These are phyloP conservation scores for Acaromyces ingoldii DNA, from an alignment of 1,284 basidiomycete species.

Conservation along the genomic window DNA sequence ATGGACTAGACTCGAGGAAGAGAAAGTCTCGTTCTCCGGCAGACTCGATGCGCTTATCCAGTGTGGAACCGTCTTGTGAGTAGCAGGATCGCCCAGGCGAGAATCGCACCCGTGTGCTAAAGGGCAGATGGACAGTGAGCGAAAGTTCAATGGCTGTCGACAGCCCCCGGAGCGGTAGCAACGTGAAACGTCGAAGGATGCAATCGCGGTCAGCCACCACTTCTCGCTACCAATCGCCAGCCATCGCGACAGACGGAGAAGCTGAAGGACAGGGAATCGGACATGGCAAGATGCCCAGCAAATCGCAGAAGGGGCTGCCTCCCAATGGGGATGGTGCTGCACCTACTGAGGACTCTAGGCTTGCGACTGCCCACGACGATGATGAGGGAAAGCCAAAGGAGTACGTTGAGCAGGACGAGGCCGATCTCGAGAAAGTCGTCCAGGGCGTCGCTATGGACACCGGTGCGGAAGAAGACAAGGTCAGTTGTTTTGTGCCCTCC, in stretches of 20 bases:
- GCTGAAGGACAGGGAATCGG: constrained; percentile 16
- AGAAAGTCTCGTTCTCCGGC: constrained; percentile 45
- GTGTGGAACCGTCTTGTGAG: constrained; percentile 2
- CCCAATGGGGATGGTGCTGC: constrained; percentile 3
- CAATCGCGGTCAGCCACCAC: constrained; percentile 9
- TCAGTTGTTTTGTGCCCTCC: not conserved
- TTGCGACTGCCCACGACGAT: not conserved
- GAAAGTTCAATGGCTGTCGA: constrained; percentile 1
- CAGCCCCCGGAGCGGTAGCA: not conserved
- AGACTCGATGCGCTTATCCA: constrained; percentile 2
- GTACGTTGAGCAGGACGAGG: constrained; percentile 21
- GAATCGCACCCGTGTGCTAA: too few relatives aligned
- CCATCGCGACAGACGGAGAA: not conserved
- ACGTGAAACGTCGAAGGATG: constrained; percentile 1
- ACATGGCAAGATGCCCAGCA: constrained; percentile 14
- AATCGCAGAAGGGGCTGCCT: constrained; percentile 10
- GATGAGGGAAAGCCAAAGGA: constrained; percentile 7
- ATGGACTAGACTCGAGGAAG: constrained; percentile 65
- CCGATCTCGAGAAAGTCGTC: constrained; percentile 22
- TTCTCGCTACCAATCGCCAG: constrained; percentile 1
- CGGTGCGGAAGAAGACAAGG: not conserved
- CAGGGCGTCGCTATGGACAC: constrained; percentile 16
- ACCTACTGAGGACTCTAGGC: not conserved
- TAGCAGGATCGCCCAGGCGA: constrained; percentile 2
- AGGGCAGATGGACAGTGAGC: too few relatives aligned